Evolutionary conservation across 2,329 filamentous ascomycete genomes (phyloP).

Genomic region (Cladophialophora psammophila): DNA sequence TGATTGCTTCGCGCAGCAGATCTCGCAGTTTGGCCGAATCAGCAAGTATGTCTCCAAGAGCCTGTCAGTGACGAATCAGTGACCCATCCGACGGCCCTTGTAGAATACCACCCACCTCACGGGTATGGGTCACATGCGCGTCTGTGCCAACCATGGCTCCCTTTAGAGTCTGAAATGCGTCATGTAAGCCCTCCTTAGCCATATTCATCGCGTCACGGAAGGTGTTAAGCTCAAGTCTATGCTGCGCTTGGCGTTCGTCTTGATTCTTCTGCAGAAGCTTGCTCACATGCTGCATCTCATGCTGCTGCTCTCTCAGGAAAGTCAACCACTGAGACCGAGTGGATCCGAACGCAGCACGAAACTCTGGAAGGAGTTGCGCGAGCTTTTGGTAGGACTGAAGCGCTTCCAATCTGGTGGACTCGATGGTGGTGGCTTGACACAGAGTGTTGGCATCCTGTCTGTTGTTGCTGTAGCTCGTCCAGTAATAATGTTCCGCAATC

Average conservation of each 20-base stretch:
- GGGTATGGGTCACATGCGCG: slow-evolving; percentile 21
- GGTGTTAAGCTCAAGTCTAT: slow-evolving; percentile 17
- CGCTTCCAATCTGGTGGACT: slow-evolving; percentile 32
- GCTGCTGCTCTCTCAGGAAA: slow-evolving; percentile 32
- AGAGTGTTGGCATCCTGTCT: slow-evolving; percentile 67
- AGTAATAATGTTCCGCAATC: slow-evolving; percentile 63
- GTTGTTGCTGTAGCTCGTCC: slow-evolving; percentile 71
- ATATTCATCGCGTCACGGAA: slow-evolving; percentile 25
- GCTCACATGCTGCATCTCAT: slow-evolving; percentile 20
- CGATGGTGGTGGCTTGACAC: slow-evolving; percentile 62
- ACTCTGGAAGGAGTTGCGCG: slow-evolving; percentile 33
- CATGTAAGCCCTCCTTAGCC: slow-evolving; percentile 28
- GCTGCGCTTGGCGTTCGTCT: slow-evolving; percentile 25
- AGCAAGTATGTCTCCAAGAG: slow-evolving; percentile 24
- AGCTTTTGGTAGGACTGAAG: slow-evolving; percentile 35
- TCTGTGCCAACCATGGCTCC: slow-evolving; percentile 22
- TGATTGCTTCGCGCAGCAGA: slow-evolving; percentile 18
- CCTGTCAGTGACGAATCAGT: slow-evolving; percentile 15
- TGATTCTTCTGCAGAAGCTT: slow-evolving; percentile 25
- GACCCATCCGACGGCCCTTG: background rate
- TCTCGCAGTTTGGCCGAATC: slow-evolving; percentile 29
- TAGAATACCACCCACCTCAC: slow-evolving; percentile 20
- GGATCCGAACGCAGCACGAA: slow-evolving; percentile 25
- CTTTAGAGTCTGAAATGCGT: slow-evolving; percentile 23
- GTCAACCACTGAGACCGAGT: slow-evolving; percentile 31